Conservation (phyloP, 495 filamentous ascomycete genomes). For the Clohesyomyces aquaticus region DNA sequence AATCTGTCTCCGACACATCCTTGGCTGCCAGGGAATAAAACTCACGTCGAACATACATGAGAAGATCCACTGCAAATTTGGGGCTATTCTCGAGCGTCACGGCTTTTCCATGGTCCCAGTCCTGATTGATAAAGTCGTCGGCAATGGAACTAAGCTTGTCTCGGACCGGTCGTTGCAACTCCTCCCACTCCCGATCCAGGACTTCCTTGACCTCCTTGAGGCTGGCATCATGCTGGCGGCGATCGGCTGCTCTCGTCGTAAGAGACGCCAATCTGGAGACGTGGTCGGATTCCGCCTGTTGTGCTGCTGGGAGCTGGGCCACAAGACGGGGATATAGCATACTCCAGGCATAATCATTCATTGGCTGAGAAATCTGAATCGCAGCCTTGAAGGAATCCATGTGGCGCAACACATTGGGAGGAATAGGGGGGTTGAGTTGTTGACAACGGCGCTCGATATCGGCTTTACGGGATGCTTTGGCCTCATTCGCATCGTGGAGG, state of each 20-base stretch:
- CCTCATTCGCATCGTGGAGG: slow-evolving; percentile 54
- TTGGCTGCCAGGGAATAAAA: slow-evolving; percentile 64
- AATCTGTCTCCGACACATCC: slow-evolving; percentile 45
- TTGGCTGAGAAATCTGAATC: slow-evolving; percentile 63
- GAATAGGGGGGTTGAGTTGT: slow-evolving; percentile 64
- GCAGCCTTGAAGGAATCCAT: slow-evolving; percentile 73
- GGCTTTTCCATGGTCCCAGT: slow-evolving; percentile 60
- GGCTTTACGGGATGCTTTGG: slow-evolving; percentile 61
- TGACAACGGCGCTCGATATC: slow-evolving; percentile 72
- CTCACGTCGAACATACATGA: slow-evolving; percentile 62
- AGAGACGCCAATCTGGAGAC: slow-evolving; percentile 49
- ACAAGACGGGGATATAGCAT: slow-evolving; percentile 66
- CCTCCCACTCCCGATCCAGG: slow-evolving; percentile 68
- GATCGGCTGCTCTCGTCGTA: slow-evolving; percentile 52
- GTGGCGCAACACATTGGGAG: slow-evolving; percentile 60
- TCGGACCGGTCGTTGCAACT: slow-evolving; percentile 65
- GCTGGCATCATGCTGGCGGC: slow-evolving; percentile 51
- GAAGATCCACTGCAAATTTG: slow-evolving; percentile 67
- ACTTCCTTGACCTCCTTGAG: slow-evolving; percentile 62
- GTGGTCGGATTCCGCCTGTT: slow-evolving; percentile 57
- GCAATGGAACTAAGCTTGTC: slow-evolving; percentile 62
- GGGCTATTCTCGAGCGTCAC: slow-evolving; percentile 63
- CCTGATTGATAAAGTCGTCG: slow-evolving; percentile 64
- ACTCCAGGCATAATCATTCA: slow-evolving; percentile 68
- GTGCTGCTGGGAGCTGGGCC: slow-evolving; percentile 62